Evolutionary conservation across 331 rosid species (phyloP).

Genomic region (Acacia pycnantha): DNA sequence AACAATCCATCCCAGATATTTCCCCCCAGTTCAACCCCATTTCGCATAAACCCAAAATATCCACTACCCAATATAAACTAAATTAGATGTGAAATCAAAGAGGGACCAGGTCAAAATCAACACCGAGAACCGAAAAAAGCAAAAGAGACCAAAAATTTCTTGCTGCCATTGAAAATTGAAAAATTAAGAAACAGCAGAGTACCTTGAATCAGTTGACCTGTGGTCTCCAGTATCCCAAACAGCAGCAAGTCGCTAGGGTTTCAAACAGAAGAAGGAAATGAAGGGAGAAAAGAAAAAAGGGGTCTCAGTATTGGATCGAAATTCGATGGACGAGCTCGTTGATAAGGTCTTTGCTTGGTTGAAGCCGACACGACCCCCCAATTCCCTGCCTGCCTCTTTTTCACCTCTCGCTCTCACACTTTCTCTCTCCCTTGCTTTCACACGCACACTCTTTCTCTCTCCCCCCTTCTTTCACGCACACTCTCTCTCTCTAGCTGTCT

Average conservation of each 20-base stretch:
- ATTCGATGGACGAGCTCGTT: conserved; percentile 23
- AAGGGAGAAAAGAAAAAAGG: background rate
- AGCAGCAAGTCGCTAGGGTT: conserved; percentile 23
- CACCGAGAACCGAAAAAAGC: background rate
- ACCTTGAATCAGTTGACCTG: conserved; percentile 6
- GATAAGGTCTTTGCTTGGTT: conserved; percentile 92
- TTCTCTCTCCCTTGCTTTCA: no score
- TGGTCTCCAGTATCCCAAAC: background rate
- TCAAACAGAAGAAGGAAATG: conserved; percentile 25
- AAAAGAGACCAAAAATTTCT: background rate
- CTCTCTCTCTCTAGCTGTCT: background rate
- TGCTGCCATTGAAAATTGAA: background rate
- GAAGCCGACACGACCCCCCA: conserved; percentile 82
- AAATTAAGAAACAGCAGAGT: background rate
- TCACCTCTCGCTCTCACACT: conserved; percentile 20
- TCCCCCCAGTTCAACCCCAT: background rate
- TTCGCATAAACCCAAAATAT: conserved; percentile 10
- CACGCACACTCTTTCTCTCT: no score
- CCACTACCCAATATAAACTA: background rate
- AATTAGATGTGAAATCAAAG: conserved; percentile 12
- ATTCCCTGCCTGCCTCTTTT: conserved; percentile 39
- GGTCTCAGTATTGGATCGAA: conserved; percentile 27
- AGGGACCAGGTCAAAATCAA: background rate
- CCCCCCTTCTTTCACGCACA: background rate
- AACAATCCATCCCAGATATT: background rate